phyloP scores from a whole-genome alignment of 129 eudicot species.

The Pulicaria dysenterica region DNA sequence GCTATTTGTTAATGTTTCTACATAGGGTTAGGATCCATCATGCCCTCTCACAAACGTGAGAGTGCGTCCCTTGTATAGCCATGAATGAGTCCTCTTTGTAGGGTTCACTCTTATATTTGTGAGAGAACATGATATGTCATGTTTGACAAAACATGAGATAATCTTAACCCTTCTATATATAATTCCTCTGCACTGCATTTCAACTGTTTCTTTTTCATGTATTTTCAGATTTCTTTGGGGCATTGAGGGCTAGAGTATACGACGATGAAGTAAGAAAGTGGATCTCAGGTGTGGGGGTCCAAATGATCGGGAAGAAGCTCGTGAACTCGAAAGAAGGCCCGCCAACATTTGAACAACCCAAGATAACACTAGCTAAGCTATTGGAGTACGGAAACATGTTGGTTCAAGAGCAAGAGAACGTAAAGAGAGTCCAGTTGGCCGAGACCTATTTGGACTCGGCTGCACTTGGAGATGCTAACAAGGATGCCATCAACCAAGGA shows the following conservation, averaged over 20 bases:
- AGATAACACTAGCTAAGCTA: slow-evolving; percentile 79
- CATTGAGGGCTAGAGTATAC: slow-evolving; percentile 96
- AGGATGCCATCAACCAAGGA: slow-evolving; percentile 67
- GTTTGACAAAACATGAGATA: too few relatives aligned
- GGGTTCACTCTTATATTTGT: too few relatives aligned
- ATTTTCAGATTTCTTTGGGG: slow-evolving; percentile 87
- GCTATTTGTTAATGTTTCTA: too few relatives aligned
- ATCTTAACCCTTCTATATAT: too few relatives aligned
- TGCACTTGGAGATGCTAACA: slow-evolving; percentile 94
- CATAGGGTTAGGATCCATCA: too few relatives aligned
- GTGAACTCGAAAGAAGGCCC: slow-evolving; percentile 97
- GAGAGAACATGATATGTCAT: too few relatives aligned
- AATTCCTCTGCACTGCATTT: background rate
- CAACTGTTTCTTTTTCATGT: background rate
- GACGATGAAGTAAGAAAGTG: slow-evolving; percentile 93
- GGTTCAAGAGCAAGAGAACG: slow-evolving; percentile 92
- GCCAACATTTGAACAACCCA: slow-evolving; percentile 75
- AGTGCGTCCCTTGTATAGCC: too few relatives aligned
- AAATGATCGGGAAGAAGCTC: slow-evolving; percentile 66
- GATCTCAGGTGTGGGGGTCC: slow-evolving; percentile 61
- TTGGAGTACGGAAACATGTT: slow-evolving; percentile 83
- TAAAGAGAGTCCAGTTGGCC: slow-evolving; percentile 96
- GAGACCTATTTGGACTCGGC: slow-evolving; percentile 80
- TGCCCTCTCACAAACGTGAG: too few relatives aligned
- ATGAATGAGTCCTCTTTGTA: too few relatives aligned